Percentiles rank a stretch among this genome's conserved stretches.
Evolutionary conservation across 2,329 filamentous ascomycete genomes (phyloP).

Genomic region (Aspergillus tanneri): DNA sequence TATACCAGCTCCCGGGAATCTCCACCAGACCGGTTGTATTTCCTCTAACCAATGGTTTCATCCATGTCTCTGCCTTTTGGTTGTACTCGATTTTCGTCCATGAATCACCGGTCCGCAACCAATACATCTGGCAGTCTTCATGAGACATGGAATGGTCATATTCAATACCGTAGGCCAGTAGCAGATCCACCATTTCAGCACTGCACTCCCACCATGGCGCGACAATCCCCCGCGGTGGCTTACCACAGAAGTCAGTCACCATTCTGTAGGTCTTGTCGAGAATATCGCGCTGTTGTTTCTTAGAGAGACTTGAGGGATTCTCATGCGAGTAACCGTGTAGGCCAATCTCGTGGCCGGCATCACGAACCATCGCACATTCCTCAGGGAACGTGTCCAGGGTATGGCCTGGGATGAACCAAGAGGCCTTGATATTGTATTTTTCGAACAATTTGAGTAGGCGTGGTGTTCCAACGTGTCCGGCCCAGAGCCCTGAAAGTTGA

Average conservation of each 20-base stretch:
- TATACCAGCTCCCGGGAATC: constrained; percentile 47
- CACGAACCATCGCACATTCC: constrained; percentile 61
- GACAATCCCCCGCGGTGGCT: constrained; percentile 70
- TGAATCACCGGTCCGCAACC: constrained; percentile 39
- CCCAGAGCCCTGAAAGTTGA: constrained; percentile 52
- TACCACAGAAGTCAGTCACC: constrained; percentile 71
- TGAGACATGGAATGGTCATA: constrained; percentile 49
- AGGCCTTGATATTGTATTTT: constrained; percentile 69
- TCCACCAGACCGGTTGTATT: constrained; percentile 42
- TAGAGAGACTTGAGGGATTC: constrained; percentile 68
- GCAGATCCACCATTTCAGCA: constrained; percentile 58
- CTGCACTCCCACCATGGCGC: constrained; percentile 70
- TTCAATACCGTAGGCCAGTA: constrained; percentile 46
- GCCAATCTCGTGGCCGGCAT: constrained; percentile 65
- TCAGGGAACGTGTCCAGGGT: constrained; percentile 65
- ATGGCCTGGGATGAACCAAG: constrained; percentile 65
- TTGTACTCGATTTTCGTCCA: constrained; percentile 44
- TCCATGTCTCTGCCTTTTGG: constrained; percentile 44
- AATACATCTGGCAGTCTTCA: constrained; percentile 47
- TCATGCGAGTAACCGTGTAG: constrained; percentile 74
- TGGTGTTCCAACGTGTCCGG: constrained; percentile 64
- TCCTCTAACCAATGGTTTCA: constrained; percentile 51
- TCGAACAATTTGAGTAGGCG: constrained; percentile 69
- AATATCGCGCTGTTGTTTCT: constrained; percentile 74
- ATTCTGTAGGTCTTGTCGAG: constrained; percentile 75